These are phyloP conservation scores for Cucurbita argyrosperma DNA, from an alignment of 306 rosid genomes.

Conservation along the genomic window DNA sequence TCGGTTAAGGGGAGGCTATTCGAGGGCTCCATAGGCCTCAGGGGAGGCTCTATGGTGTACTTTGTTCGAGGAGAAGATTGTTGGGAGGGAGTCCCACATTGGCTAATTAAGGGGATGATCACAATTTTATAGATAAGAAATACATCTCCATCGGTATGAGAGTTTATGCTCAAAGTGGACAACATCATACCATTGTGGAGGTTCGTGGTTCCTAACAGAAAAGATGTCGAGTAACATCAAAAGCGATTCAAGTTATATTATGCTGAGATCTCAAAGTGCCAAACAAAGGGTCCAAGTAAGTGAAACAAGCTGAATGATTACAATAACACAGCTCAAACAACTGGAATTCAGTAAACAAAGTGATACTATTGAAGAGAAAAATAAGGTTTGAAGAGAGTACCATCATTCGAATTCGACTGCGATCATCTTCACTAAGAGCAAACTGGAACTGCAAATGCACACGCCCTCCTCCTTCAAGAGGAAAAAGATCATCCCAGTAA, in stretches of 20 bases:
- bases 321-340: neutral
- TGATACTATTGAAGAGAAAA: neutral
- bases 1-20: too few species aligned
- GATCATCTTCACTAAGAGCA: slow-evolving; percentile 63
- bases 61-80: too few species aligned
- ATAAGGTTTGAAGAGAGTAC: slow-evolving; percentile 17
- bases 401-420: slow-evolving; percentile 55
- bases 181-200: too few species aligned
- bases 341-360: neutral
- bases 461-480: slow-evolving; percentile 50
- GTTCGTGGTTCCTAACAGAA: too few species aligned
- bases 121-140: too few species aligned
- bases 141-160: too few species aligned
- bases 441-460: slow-evolving; percentile 67
- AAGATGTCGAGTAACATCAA: neutral
- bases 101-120: too few species aligned
- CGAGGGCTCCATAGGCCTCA: too few species aligned
- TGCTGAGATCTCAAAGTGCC: neutral
- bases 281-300: neutral
- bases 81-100: too few species aligned
- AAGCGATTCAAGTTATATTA: neutral
- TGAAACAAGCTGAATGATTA: neutral
- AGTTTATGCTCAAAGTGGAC: too few species aligned
- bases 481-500: slow-evolving; percentile 58
- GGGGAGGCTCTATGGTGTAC: too few species aligned